These are phyloP conservation scores for Biscogniauxia mediterranea DNA, from an alignment of 2,329 filamentous ascomycete species.

Conservation along the genomic window DNA sequence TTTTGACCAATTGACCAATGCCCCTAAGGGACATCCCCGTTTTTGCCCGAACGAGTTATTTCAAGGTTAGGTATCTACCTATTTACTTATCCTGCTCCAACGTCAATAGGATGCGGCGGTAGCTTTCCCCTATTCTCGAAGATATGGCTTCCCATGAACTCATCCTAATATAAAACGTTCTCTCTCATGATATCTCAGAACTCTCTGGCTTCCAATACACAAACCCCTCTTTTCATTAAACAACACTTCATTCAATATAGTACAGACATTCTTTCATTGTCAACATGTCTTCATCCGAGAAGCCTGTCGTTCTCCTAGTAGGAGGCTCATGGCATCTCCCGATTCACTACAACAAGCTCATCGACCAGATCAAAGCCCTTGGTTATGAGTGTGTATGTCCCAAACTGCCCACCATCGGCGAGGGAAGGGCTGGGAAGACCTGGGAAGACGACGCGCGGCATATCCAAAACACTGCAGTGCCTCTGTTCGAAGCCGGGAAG, in stretches of 20 bases:
- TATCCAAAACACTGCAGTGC: conserved; percentile 5
- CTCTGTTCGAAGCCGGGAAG: conserved; percentile 16
- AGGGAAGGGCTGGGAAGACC: conserved; percentile 5
- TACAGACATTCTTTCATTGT: neutral
- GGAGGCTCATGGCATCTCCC: conserved; percentile 3
- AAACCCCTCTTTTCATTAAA: neutral
- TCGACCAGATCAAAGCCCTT: neutral
- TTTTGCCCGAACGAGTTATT: neutral
- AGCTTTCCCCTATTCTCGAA: neutral
- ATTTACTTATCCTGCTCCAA: neutral
- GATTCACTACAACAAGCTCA: neutral
- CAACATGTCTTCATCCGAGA: neutral
- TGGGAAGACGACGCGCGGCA: conserved; percentile 11
- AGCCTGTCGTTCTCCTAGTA: neutral
- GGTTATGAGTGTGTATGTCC: conserved; percentile 1
- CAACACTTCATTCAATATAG: neutral
- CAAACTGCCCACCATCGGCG: conserved; percentile 1
- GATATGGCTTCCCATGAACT: neutral
- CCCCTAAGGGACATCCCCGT: neutral
- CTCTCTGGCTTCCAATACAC: neutral
- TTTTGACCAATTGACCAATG: neutral
- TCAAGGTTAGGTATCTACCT: neutral
- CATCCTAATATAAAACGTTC: neutral
- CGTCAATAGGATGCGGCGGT: neutral
- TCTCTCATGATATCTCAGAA: neutral